phyloP scores from a whole-genome alignment of 257 asterid genomes.

The Penstemon eatonii region DNA sequence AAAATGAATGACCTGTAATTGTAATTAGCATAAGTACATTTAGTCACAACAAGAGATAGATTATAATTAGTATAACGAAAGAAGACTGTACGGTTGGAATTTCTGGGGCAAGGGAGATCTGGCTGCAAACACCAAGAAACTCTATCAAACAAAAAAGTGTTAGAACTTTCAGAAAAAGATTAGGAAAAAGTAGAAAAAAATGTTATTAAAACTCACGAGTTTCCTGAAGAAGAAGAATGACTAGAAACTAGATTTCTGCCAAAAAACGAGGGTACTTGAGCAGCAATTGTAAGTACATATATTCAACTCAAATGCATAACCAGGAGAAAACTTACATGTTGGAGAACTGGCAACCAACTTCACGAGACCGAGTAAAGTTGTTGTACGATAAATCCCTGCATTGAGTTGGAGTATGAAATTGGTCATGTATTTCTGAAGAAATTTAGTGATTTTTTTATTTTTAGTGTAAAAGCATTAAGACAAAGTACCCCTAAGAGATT shows the following conservation, averaged over 20 bases:
- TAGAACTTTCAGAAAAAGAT: constrained; percentile 22
- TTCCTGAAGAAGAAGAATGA: constrained; percentile 47
- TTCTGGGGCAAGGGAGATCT: constrained; percentile 62
- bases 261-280: constrained; percentile 17
- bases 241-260: constrained; percentile 82
- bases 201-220: constrained; percentile 53
- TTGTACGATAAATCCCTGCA: constrained; percentile 94
- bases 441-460: not conserved
- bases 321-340: constrained; percentile 46
- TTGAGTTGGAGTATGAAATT: not conserved
- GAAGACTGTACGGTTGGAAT: constrained; percentile 44
- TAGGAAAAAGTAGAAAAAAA: not conserved
- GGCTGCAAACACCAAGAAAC: constrained; percentile 67
- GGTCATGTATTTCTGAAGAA: not conserved
- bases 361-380: constrained; percentile 51
- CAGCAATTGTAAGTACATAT: constrained; percentile 11
- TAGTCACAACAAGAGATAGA: not conserved
- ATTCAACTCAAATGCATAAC: constrained; percentile 6
- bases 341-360: constrained; percentile 42
- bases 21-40: constrained; percentile 17
- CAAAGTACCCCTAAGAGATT: no score
- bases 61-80: not conserved
- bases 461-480: not conserved
- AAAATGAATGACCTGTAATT: constrained; percentile 58
- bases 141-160: constrained; percentile 32